A percentile compares a stretch with the other conserved stretches of the same genome.
Evolutionary conservation across 129 eudicot genomes (phyloP).

Genomic region (Centrapalus pauciflorus): DNA sequence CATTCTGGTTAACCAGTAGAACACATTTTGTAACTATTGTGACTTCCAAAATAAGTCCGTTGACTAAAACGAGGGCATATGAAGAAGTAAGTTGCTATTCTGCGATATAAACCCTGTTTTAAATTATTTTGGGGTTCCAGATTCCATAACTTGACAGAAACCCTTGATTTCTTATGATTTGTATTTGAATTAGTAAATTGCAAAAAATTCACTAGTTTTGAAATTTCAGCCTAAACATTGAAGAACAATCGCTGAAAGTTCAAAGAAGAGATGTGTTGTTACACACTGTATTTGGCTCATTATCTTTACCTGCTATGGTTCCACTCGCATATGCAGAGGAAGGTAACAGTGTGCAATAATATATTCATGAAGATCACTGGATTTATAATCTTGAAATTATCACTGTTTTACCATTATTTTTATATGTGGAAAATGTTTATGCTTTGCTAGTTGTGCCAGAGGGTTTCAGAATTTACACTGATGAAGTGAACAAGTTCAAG

Average conservation of each 20-base stretch:
- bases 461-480: slow-evolving; percentile 63
- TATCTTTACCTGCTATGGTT: slow-evolving; percentile 53
- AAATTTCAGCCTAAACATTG: slow-evolving; percentile 24
- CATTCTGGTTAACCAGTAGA: too few relatives aligned
- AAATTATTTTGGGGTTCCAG: too few relatives aligned
- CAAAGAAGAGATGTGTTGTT: slow-evolving; percentile 63
- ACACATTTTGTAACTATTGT: too few relatives aligned
- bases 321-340: slow-evolving; percentile 52
- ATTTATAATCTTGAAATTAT: background rate
- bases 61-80: too few relatives aligned
- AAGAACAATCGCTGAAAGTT: slow-evolving; percentile 32
- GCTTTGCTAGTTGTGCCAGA: slow-evolving; percentile 33
- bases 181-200: too few relatives aligned
- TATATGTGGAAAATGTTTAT: background rate
- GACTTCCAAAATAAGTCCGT: too few relatives aligned
- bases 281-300: slow-evolving; percentile 39
- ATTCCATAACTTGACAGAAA: too few relatives aligned
- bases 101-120: too few relatives aligned
- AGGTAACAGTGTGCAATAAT: slow-evolving; percentile 25
- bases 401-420: background rate
- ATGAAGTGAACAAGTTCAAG: slow-evolving; percentile 92
- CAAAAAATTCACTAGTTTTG: too few relatives aligned
- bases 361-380: background rate
- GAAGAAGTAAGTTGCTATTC: too few relatives aligned
- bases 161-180: too few relatives aligned